These are phyloP conservation scores for Penicillium sp. DNA, from an alignment of 2,329 filamentous ascomycete genomes.

Conservation along the genomic window DNA sequence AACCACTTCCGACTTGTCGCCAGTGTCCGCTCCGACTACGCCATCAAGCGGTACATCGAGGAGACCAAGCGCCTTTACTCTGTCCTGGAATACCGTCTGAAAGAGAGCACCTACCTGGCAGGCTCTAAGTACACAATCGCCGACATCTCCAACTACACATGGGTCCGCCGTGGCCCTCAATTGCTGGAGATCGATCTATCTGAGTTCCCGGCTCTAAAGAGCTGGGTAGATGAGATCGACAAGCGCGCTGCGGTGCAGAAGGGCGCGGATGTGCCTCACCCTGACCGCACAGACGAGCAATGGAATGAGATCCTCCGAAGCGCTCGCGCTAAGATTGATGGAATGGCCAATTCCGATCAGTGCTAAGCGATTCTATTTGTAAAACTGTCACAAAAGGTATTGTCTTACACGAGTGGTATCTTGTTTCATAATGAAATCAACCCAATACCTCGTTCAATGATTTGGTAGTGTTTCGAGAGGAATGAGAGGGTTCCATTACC, in stretches of 20 bases:
- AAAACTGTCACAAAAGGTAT: too few species aligned
- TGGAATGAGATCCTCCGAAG: constrained; percentile 12
- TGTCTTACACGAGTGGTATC: too few species aligned
- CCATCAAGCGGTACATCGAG: constrained; percentile 49
- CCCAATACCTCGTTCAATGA: too few species aligned
- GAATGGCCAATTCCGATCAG: constrained; percentile 23
- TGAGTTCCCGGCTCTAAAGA: constrained; percentile 34
- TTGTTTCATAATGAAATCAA: too few species aligned
- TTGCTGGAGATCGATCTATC: constrained; percentile 31
- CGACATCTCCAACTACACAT: constrained; percentile 48
- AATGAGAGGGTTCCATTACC: too few species aligned
- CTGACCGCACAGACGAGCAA: constrained; percentile 14
- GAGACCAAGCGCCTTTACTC: constrained; percentile 51
- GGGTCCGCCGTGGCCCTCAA: constrained; percentile 35
- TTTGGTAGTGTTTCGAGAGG: too few species aligned
- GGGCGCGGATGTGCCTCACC: constrained; percentile 21
- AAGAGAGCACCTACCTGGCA: constrained; percentile 45
- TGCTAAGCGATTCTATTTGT: too few species aligned
- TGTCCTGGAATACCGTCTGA: constrained; percentile 47
- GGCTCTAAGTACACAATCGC: constrained; percentile 50
- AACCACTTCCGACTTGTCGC: constrained; percentile 51
- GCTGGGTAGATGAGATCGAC: constrained; percentile 32
- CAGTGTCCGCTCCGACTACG: constrained; percentile 45
- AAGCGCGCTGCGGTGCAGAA: constrained; percentile 32
- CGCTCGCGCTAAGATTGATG: constrained; percentile 22